Evolutionary conservation across 2,329 filamentous ascomycete genomes (phyloP), one percentile per base, ranked within the genome.

Genomic region (Alternaria tenuissima): DNA sequence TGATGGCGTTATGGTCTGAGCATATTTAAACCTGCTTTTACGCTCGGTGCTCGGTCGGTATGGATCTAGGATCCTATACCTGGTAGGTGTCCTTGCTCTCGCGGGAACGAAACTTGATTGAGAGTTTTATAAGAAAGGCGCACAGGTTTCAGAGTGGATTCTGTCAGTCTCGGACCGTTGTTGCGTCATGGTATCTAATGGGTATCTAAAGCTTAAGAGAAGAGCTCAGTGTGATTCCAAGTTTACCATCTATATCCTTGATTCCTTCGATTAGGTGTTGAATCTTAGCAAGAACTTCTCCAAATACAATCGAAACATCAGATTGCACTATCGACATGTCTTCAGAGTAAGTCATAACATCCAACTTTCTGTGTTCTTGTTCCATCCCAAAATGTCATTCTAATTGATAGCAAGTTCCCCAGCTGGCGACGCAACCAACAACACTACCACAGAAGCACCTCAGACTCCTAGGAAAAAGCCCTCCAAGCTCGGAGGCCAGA

Each of bases 281-380:
- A 16, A 36, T 24, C 28, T n/a, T 16, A n/a, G 59, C 43, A 24
- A 61, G 42, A 55, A 48, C 52, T 43, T 47, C 32, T 30, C 60
- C 26, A 38, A 32, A 26, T 26, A 46, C 4, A 9, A 26, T 56
- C 48, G 53, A 62, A 41, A 62, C 48, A 26, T 52, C 53, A 46
- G 61, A 66, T 44, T 58, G 54, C 11, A 47, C 61, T 14, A 61
- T 62, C 52, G 41, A 39, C 41, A 70, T 70, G 67, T 62, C 67
- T 57, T 43, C 43, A 59, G 52, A 36, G 67, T 68, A 64, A 26
- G 64, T 64, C 26, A 24, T 55, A 59, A 49, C 2, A 3, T 39
- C 11, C 9, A 12, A 4, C 38, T 20, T 20, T 6, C 9, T 12
- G 4, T 39, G n/a, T 39, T n/a, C 36, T 18, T 38, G n/a, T 39